phyloP scores from a whole-genome alignment of 176 grass and related monocot species.

The barley (Hordeum vulgare) region DNA sequence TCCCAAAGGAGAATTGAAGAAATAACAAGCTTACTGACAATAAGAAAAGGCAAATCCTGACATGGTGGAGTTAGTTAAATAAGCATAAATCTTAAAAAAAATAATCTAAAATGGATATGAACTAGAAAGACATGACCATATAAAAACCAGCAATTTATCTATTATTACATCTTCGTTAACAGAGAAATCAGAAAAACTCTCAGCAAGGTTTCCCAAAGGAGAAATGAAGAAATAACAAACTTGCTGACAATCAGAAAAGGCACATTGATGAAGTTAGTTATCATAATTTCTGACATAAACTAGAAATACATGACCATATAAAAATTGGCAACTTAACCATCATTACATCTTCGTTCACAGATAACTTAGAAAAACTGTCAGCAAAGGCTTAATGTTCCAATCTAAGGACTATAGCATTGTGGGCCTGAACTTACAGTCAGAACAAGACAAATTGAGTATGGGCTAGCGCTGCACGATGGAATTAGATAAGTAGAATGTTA shows the following conservation, averaged over 20 bases:
- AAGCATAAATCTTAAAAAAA: no score
- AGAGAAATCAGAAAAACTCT: not conserved
- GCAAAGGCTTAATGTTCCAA: not conserved
- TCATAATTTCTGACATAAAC: no score
- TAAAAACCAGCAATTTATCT: not conserved
- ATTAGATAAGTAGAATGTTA: not conserved
- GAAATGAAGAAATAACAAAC: not conserved
- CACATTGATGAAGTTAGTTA: no score
- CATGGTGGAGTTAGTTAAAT: no score
- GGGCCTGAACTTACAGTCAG: not conserved
- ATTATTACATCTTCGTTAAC: no score
- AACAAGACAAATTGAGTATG: not conserved
- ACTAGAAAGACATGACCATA: not conserved
- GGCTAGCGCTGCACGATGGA: not conserved
- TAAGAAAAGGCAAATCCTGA: not conserved
- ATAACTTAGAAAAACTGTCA: not conserved
- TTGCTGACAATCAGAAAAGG: not conserved
- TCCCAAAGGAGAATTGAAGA: not conserved
- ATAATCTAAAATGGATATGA: no score
- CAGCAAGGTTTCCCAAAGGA: not conserved
- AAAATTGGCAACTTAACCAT: not conserved
- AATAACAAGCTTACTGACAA: not conserved
- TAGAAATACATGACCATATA: not conserved
- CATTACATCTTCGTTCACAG: not conserved
- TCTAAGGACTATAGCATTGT: not conserved